A percentile compares a stretch with the other conserved stretches of the same genome.
Conservation (phyloP, 2,329 filamentous ascomycete species). For the Calonectria naviculata region DNA sequence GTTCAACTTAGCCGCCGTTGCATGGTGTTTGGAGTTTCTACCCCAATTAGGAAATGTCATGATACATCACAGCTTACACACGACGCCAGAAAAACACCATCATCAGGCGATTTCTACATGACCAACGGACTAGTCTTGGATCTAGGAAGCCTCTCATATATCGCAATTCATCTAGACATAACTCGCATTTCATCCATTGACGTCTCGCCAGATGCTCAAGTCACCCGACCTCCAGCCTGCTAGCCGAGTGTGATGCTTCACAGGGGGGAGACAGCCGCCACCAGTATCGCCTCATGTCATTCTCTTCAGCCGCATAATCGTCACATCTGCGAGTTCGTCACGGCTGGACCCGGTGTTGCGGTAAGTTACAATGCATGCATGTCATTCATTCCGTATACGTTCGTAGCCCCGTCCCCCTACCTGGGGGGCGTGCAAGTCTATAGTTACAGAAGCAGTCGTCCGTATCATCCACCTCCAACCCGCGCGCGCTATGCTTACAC, state of each 20-base stretch:
- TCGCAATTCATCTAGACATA: neutral
- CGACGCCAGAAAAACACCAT: neutral
- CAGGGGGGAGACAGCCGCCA: neutral
- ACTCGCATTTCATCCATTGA: neutral
- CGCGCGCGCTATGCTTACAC: constrained; percentile 17
- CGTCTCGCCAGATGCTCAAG: neutral
- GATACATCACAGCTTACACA: neutral
- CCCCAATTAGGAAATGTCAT: neutral
- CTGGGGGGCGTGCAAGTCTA: constrained; percentile 15
- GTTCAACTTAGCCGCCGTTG: neutral
- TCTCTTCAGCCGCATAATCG: neutral
- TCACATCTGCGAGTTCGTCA: neutral
- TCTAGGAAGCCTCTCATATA: neutral
- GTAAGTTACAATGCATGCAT: constrained; percentile 20
- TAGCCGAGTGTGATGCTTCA: neutral
- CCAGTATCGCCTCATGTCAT: neutral
- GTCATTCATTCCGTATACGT: constrained; percentile 19
- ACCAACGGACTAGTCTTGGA: neutral
- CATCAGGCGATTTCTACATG: constrained; percentile 13
- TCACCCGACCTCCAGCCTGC: neutral
- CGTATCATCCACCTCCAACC: constrained; percentile 1
- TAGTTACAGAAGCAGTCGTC: neutral
- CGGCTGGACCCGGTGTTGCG: neutral
- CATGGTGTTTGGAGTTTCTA: neutral
- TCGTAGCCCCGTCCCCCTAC: constrained; percentile 18